These are phyloP conservation scores for Lactuca saligna DNA, from an alignment of 129 eudicot genomes.

Conservation along the genomic window DNA sequence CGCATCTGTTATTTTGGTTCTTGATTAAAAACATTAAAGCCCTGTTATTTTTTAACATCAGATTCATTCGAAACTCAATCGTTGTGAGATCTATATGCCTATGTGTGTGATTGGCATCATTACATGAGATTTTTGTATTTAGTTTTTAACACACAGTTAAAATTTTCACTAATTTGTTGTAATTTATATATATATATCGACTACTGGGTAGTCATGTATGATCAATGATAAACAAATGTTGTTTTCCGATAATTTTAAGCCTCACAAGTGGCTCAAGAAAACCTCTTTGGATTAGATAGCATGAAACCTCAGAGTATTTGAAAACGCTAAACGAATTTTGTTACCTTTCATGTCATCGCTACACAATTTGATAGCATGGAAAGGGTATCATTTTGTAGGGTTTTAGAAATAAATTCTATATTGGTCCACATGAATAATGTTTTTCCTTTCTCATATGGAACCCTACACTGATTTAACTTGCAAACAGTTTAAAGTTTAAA, in stretches of 20 bases:
- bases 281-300: background rate
- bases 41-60: background rate
- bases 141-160: background rate
- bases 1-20: conserved; percentile 1
- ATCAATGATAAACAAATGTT: background rate
- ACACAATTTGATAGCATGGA: background rate
- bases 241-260: background rate
- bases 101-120: background rate
- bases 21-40: background rate
- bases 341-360: conserved; percentile 9
- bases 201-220: background rate
- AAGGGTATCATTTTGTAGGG: background rate
- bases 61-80: background rate
- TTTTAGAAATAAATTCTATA: conserved; percentile 3
- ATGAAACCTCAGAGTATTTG: background rate
- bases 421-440: conserved; percentile 34
- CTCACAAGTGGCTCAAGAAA: background rate
- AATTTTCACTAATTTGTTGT: background rate
- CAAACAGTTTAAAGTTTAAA: conserved; percentile 1
- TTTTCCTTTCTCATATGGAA: conserved; percentile 26
- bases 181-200: background rate
- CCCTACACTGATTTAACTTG: conserved; percentile 10
- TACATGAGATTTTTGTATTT: background rate
- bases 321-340: background rate
- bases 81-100: conserved; percentile 12